Percentiles rank a stretch among this genome's conserved stretches.
phyloP scores from a whole-genome alignment of 495 filamentous ascomycete species.

The Podospora conica region DNA sequence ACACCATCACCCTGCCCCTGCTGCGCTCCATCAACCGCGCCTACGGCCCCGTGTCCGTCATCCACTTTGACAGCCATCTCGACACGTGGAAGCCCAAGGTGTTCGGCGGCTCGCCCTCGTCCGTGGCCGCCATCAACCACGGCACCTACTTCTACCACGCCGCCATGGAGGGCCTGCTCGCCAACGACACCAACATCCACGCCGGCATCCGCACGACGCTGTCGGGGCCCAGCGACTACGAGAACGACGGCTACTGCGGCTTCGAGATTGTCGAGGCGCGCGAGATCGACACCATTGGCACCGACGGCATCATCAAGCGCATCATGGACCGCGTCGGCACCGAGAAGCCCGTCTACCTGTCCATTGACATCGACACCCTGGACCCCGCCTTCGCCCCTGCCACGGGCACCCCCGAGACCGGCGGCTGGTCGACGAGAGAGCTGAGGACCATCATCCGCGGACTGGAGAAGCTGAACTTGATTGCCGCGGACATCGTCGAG shows the following conservation, averaged over 20 bases:
- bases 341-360: conserved; percentile 62
- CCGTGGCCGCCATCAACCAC: conserved; percentile 69
- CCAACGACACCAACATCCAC: conserved; percentile 65
- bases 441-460: conserved; percentile 66
- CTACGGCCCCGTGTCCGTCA: conserved; percentile 72
- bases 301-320: conserved; percentile 54
- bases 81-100: conserved; percentile 71
- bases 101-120: conserved; percentile 53
- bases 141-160: conserved; percentile 86
- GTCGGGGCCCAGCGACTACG: conserved; percentile 68
- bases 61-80: conserved; percentile 79
- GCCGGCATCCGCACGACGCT: conserved; percentile 73
- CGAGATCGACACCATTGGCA: conserved; percentile 64
- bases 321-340: conserved; percentile 60
- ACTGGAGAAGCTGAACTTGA: conserved; percentile 62
- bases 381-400: conserved; percentile 68
- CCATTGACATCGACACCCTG: conserved; percentile 70
- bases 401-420: conserved; percentile 70
- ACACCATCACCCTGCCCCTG: conserved; percentile 73
- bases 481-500: conserved; percentile 79
- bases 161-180: conserved; percentile 65
- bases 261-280: conserved; percentile 68
- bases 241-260: conserved; percentile 60
- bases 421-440: conserved; percentile 74
- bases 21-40: conserved; percentile 70